Percentiles rank a stretch among this genome's conserved stretches.
Conservation (phyloP, 2,329 filamentous ascomycete genomes). For the Sarocladiaceae sp. region DNA sequence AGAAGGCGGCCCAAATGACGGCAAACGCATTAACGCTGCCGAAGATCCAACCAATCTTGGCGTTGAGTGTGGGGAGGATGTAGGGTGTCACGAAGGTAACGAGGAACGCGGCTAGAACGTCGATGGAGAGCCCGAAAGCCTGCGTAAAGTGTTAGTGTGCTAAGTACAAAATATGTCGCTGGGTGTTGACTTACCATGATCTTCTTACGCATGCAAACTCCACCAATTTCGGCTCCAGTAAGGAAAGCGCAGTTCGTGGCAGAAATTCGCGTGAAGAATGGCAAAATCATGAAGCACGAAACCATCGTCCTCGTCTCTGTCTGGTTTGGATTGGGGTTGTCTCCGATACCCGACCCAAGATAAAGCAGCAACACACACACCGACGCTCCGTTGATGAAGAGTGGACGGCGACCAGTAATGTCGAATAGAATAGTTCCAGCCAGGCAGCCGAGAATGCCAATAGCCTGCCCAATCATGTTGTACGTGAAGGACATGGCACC, state of each 20-base stretch:
- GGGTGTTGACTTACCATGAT: constrained; percentile 7
- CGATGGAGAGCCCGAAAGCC: constrained; percentile 9
- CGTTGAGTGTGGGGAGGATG: constrained; percentile 3
- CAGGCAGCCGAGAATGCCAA: constrained; percentile 3
- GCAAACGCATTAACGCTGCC: constrained; percentile 2
- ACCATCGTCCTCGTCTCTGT: constrained; percentile 7
- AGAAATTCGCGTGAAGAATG: constrained; percentile 7
- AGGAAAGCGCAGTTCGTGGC: constrained; percentile 9
- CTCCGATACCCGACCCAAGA: constrained; percentile 6
- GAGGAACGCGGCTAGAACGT: constrained; percentile 11
- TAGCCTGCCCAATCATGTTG: constrained; percentile 8
- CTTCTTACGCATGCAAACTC: constrained; percentile 10
- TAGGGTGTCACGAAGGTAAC: constrained; percentile 11
- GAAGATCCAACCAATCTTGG: constrained; percentile 10
- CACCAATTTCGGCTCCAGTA: constrained; percentile 10
- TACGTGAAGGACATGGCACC: constrained; percentile 10
- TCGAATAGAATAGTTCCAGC: constrained; percentile 4
- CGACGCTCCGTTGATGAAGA: neutral
- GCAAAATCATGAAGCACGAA: constrained; percentile 9
- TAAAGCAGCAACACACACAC: constrained; percentile 7
- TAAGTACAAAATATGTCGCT: constrained; percentile 28
- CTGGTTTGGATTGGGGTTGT: constrained; percentile 1
- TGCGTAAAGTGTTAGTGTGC: constrained; percentile 16
- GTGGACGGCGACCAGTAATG: constrained; percentile 4
- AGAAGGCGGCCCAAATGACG: constrained; percentile 1